Conservation (phyloP, 2,329 filamentous ascomycete genomes). For the Stagonosporopsis tanaceti region DNA sequence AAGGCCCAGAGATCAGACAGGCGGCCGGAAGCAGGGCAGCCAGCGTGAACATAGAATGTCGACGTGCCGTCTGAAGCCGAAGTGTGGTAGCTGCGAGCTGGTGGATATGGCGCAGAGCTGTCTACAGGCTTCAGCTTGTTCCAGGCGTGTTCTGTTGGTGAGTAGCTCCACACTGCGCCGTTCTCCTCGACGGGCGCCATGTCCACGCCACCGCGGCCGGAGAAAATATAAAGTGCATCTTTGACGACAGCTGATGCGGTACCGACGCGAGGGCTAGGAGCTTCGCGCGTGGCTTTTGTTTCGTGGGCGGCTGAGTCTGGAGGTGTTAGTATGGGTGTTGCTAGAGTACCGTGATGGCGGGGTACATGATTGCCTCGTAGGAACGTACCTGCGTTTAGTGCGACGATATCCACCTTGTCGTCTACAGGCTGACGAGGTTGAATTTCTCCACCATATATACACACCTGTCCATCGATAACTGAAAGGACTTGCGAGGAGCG, state of each 20-base stretch:
- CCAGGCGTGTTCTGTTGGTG: constrained; percentile 72
- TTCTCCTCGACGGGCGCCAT: constrained; percentile 77
- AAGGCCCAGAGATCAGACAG: constrained; percentile 82
- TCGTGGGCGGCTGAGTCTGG: constrained; percentile 54
- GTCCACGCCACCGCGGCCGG: constrained; percentile 74
- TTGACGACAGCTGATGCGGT: constrained; percentile 74
- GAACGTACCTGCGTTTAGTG: constrained; percentile 51
- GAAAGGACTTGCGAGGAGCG: constrained; percentile 79
- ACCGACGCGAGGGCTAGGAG: constrained; percentile 75
- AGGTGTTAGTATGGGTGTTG: constrained; percentile 18
- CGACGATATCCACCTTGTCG: constrained; percentile 74
- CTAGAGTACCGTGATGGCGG: constrained; percentile 31
- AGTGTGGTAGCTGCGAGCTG: constrained; percentile 75
- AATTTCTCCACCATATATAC: constrained; percentile 81
- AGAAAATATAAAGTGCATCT: constrained; percentile 79
- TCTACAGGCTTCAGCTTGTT: constrained; percentile 65
- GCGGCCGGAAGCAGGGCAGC: constrained; percentile 70
- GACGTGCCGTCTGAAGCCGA: constrained; percentile 71
- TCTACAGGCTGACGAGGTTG: constrained; percentile 72
- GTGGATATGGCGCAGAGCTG: constrained; percentile 61
- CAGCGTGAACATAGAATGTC: constrained; percentile 79
- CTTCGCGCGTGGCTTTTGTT: constrained; percentile 38
- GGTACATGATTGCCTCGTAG: neutral
- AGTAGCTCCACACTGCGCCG: constrained; percentile 79
- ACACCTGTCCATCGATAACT: constrained; percentile 64